These are phyloP conservation scores for Fusarium sp. DNA, from an alignment of 2,329 filamentous ascomycete genomes.

Conservation along the genomic window DNA sequence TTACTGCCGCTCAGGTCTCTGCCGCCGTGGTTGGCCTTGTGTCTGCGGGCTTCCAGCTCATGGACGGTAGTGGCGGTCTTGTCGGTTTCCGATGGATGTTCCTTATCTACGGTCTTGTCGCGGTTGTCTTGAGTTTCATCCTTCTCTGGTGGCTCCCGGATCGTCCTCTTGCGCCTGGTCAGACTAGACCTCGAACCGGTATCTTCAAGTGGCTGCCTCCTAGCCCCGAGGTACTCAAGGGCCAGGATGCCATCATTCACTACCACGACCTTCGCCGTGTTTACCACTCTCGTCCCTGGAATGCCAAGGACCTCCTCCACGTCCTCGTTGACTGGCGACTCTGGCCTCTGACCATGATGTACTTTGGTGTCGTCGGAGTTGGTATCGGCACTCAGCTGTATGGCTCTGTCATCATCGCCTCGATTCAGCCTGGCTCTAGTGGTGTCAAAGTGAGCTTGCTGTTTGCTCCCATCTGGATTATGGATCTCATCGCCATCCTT, in stretches of 20 bases:
- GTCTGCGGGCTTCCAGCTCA: conserved; percentile 90
- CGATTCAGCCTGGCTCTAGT: conserved; percentile 79
- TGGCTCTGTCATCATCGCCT: conserved; percentile 85
- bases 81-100: conserved; percentile 96
- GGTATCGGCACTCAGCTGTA: conserved; percentile 92
- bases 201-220: conserved; percentile 75
- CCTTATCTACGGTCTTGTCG: conserved; percentile 83
- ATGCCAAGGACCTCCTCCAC: conserved; percentile 72
- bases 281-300: conserved; percentile 82
- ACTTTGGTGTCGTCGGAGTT: conserved; percentile 93
- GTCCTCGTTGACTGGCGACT: conserved; percentile 88
- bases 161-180: conserved; percentile 79
- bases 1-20: conserved; percentile 88
- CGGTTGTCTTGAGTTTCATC: conserved; percentile 75
- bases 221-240: conserved; percentile 77
- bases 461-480: conserved; percentile 93
- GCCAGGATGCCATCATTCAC: conserved; percentile 83
- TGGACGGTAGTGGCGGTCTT: conserved; percentile 82
- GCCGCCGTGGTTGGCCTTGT: conserved; percentile 90
- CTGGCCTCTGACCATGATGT: conserved; percentile 90
- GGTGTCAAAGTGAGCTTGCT: conserved; percentile 83
- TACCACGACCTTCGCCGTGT: conserved; percentile 86
- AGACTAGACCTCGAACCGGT: conserved; percentile 62
- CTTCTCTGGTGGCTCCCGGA: conserved; percentile 94
- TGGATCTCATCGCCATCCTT: conserved; percentile 89